phyloP scores from a whole-genome alignment of 768 basidiomycete genomes.

The Chalciporus sphaerocephalus region DNA sequence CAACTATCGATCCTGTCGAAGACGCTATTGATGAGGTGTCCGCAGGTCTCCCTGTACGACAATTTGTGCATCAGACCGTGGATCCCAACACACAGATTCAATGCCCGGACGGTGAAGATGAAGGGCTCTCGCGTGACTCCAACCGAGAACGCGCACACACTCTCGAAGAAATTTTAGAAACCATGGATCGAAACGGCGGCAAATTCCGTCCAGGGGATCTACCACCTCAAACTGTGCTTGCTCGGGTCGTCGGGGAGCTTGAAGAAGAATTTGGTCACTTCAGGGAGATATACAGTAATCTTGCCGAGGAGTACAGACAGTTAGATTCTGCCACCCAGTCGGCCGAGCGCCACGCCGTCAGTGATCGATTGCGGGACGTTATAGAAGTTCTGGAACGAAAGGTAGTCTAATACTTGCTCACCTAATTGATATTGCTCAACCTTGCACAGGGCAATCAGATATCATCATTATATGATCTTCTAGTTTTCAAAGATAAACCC shows the following conservation, averaged over 20 bases:
- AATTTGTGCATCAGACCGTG: slow-evolving; percentile 36
- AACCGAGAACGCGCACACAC: slow-evolving; percentile 6
- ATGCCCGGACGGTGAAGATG: slow-evolving; percentile 11
- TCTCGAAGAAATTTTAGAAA: slow-evolving; percentile 25
- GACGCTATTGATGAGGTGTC: not conserved
- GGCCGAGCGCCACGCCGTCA: slow-evolving; percentile 77
- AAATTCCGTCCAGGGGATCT: slow-evolving; percentile 33
- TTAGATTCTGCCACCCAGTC: slow-evolving; percentile 84
- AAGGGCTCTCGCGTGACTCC: slow-evolving; percentile 10
- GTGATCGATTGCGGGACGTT: slow-evolving; percentile 84
- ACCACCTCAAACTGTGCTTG: slow-evolving; percentile 85
- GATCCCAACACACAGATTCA: not conserved
- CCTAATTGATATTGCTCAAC: not conserved
- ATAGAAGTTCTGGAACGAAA: slow-evolving; percentile 90
- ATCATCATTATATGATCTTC: slow-evolving; percentile 80
- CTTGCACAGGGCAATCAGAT: slow-evolving; percentile 81
- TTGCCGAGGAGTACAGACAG: slow-evolving; percentile 88
- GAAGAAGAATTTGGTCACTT: slow-evolving; percentile 96
- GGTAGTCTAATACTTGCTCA: slow-evolving; percentile 39
- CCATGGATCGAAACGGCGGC: slow-evolving; percentile 24
- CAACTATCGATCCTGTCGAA: slow-evolving; percentile 26
- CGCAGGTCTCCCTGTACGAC: slow-evolving; percentile 12
- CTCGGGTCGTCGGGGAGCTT: slow-evolving; percentile 77
- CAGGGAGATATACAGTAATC: slow-evolving; percentile 84
- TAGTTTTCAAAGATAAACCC: slow-evolving; percentile 72